A percentile compares a stretch with the other conserved stretches of the same genome.
Conservation (phyloP, 352 stramenopile genomes). For the Phytophthora capsici region DNA sequence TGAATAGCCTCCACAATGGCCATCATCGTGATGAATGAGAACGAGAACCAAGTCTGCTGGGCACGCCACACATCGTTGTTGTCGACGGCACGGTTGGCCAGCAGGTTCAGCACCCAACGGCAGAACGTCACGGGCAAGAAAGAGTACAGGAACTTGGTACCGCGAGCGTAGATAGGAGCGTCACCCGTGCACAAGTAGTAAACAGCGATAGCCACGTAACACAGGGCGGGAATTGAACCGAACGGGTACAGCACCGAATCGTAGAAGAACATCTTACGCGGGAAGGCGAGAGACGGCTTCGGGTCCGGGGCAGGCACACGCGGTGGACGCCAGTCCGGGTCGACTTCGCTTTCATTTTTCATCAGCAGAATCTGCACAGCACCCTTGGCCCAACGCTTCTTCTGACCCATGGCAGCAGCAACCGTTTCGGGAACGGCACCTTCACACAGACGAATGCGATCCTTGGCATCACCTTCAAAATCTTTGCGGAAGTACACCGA, state of each 20-base stretch:
- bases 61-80: slow-evolving; percentile 91
- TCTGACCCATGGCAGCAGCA: slow-evolving; percentile 83
- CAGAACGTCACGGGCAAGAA: slow-evolving; percentile 87
- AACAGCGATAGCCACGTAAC: slow-evolving; percentile 84
- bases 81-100: slow-evolving; percentile 88
- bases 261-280: slow-evolving; percentile 92
- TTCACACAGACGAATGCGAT: slow-evolving; percentile 88
- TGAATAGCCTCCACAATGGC: slow-evolving; percentile 86
- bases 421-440: slow-evolving; percentile 86
- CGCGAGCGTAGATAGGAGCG: slow-evolving; percentile 86
- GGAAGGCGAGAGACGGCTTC: slow-evolving; percentile 82
- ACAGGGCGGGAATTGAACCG: slow-evolving; percentile 85
- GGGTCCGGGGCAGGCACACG: slow-evolving; percentile 82
- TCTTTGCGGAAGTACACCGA: slow-evolving; percentile 92
- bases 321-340: slow-evolving; percentile 87
- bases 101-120: slow-evolving; percentile 82
- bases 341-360: slow-evolving; percentile 90
- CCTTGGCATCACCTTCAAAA: slow-evolving; percentile 86
- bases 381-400: slow-evolving; percentile 91
- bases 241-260: slow-evolving; percentile 91
- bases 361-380: slow-evolving; percentile 89
- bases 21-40: slow-evolving; percentile 89
- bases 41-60: slow-evolving; percentile 92
- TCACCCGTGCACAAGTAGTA: slow-evolving; percentile 90
- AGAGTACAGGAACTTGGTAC: slow-evolving; percentile 84